Evolutionary conservation across 441 rosid species (phyloP).

Genomic region (Erodium texanum): DNA sequence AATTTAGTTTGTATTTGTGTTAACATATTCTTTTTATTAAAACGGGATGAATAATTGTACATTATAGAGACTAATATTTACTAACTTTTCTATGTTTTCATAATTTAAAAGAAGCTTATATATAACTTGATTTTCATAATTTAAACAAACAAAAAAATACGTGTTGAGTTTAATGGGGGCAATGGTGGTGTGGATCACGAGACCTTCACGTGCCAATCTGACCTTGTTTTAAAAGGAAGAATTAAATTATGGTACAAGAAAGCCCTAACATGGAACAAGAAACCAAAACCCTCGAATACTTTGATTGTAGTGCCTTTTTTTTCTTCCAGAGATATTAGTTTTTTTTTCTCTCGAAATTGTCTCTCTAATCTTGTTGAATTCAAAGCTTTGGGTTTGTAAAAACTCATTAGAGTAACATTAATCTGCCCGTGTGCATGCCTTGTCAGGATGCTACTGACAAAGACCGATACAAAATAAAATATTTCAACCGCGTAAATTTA

Average conservation of each 20-base stretch:
- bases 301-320: too few relatives aligned
- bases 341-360: not conserved
- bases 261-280: slow-evolving; percentile 6
- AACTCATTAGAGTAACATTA: slow-evolving; percentile 2
- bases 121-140: too few relatives aligned
- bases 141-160: not conserved
- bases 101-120: too few relatives aligned
- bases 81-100: too few relatives aligned
- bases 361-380: not conserved
- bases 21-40: too few relatives aligned
- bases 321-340: too few relatives aligned
- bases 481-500: too few relatives aligned
- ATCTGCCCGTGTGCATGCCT: not conserved
- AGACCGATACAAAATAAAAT: not conserved
- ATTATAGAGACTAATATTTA: too few relatives aligned
- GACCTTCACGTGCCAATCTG: slow-evolving; percentile 81
- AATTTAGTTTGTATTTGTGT: too few relatives aligned
- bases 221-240: slow-evolving; percentile 18
- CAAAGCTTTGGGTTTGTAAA: not conserved
- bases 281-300: too few relatives aligned
- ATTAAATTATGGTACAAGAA: slow-evolving; percentile 1
- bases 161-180: slow-evolving; percentile 30
- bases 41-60: too few relatives aligned
- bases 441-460: not conserved
- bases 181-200: slow-evolving; percentile 51